Base-by-base conservation (phyloP, 225 moss, liverwort and hornwort species). In the Asterella californica region DNA sequence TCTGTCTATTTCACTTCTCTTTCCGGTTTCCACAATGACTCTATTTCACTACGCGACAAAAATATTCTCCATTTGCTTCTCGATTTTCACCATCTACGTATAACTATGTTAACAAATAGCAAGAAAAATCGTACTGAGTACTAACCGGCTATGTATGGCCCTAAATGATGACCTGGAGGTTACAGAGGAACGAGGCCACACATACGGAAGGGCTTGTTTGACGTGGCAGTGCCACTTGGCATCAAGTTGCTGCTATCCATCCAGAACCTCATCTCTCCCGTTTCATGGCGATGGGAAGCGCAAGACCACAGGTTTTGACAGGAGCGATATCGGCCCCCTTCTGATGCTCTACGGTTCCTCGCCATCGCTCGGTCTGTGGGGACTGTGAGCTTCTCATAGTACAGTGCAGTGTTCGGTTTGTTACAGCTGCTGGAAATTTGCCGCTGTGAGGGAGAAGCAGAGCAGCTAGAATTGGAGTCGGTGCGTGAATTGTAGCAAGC, bases 161-260 rank as follows among this genome's bases (percentile, higher is more conserved):
- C 18, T 15, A 18, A 15, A 5, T 37, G 36, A 30, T 67, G 67
- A 67, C 67, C 34, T 36, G 67, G 67, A 67, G 34, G 12, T 15
- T 12, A 33, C 32, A 22, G 70, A 2, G 19, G 10, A 45, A 48
- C 9, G 17, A 2, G 46, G 47, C 47, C 47, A 71, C 71, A 71
- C 47, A 47, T 12, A 8, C 7, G 0, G 25, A 11, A 21, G 47
- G 0, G 46, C n/a, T 46, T 21, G 38, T 21, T 15, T 45, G 70
- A 70, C n/a, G 70, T 45, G 70, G 25, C 71, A n/a, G 32, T 52
- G 74, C 74, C 74, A 74, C 53, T 74, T 74, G 74, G 74, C 74
- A 15, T 47, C 30, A 29, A 7, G 53, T 48, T 21, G 74, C 32
- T 74, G 74, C 74, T 74, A 74, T 74, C 74, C 53, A 74, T 53